Conservation (phyloP, 371 early-diverging fungal species). For the Mucor saturninus region DNA sequence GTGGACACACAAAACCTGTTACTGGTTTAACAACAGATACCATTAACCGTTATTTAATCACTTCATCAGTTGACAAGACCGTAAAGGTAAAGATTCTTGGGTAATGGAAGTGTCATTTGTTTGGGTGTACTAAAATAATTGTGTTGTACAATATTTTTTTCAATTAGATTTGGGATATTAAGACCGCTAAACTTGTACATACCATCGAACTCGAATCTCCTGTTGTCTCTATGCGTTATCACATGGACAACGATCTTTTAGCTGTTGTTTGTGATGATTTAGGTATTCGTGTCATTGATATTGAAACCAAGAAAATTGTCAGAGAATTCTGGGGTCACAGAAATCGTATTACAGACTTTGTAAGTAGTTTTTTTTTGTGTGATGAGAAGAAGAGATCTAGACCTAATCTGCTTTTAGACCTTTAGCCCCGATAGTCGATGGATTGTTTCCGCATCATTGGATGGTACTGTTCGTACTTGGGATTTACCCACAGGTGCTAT, state of each 20-base stretch:
- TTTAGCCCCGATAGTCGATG: constrained; percentile 94
- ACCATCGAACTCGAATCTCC: constrained; percentile 76
- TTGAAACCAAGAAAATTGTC: constrained; percentile 79
- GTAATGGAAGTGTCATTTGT: not conserved
- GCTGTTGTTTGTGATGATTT: constrained; percentile 88
- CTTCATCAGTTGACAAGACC: constrained; percentile 81
- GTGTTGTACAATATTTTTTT: not conserved
- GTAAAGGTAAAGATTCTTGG: constrained; percentile 60
- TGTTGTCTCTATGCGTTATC: constrained; percentile 65
- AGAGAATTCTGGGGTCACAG: constrained; percentile 90
- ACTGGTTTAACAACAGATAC: constrained; percentile 81
- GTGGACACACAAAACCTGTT: constrained; percentile 82
- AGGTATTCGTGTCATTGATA: constrained; percentile 84
- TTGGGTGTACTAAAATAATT: not conserved
- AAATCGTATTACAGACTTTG: constrained; percentile 87
- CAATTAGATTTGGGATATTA: constrained; percentile 81
- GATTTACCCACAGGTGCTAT: constrained; percentile 91
- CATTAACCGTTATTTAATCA: constrained; percentile 73
- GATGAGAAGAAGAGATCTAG: not conserved
- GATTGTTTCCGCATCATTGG: constrained; percentile 85
- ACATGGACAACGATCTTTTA: constrained; percentile 77
- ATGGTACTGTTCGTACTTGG: constrained; percentile 92
- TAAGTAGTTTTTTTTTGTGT: constrained; percentile 32
- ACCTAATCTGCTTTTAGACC: constrained; percentile 46
- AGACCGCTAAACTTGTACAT: constrained; percentile 61